These are phyloP conservation scores for Pholiota adiposa DNA, from an alignment of 1,284 basidiomycete species.

Conservation along the genomic window DNA sequence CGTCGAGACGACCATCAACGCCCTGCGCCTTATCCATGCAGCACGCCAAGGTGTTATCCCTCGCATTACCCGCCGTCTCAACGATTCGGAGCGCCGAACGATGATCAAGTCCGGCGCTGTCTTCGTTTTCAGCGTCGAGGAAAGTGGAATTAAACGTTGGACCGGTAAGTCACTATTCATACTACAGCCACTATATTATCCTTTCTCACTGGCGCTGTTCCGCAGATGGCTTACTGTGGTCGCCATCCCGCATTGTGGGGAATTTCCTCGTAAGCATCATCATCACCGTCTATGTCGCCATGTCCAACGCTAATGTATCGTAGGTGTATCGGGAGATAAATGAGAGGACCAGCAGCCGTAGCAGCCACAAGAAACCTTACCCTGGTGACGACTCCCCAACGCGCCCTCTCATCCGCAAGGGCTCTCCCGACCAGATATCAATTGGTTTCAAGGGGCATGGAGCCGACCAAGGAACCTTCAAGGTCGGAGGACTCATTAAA, in stretches of 20 bases:
- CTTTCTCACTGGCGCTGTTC: conserved; percentile 18
- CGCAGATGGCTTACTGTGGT: conserved; percentile 76
- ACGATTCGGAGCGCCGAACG: conserved; percentile 72
- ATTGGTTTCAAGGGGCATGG: conserved; percentile 40
- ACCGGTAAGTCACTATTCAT: conserved; percentile 46
- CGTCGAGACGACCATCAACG: conserved; percentile 79
- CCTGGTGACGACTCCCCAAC: conserved; percentile 43
- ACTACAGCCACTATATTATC: background rate
- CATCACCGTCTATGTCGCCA: background rate
- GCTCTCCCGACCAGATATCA: conserved; percentile 43
- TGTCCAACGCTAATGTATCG: conserved; percentile 1
- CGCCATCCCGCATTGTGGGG: conserved; percentile 79
- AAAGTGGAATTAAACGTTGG: conserved; percentile 86
- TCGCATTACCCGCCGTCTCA: conserved; percentile 76
- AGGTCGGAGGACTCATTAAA: conserved; percentile 72
- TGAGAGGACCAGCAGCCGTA: conserved; percentile 59
- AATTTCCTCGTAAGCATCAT: conserved; percentile 74
- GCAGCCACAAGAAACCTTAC: conserved; percentile 49
- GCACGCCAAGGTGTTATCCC: conserved; percentile 75
- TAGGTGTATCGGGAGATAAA: conserved; percentile 79
- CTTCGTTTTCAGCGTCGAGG: conserved; percentile 83
- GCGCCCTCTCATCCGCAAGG: conserved; percentile 36
- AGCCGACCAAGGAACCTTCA: conserved; percentile 67
- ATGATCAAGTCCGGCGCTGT: conserved; percentile 82
- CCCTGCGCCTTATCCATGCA: conserved; percentile 78